Evolutionary conservation across 192 early-diverging fungal species (phyloP).

Genomic region (Rhizophlyctis rosea): DNA sequence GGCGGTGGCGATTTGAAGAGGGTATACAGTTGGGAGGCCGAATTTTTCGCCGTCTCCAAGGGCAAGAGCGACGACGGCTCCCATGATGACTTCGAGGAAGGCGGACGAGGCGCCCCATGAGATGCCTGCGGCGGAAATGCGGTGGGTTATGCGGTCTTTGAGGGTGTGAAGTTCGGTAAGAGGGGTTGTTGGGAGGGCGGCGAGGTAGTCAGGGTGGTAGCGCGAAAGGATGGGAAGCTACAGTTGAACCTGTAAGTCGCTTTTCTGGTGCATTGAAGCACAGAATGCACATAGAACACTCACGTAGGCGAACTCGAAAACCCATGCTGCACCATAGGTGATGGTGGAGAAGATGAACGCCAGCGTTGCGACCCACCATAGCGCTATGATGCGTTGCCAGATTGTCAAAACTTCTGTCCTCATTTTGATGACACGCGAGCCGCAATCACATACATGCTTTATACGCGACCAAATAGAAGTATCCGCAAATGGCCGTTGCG

Average conservation of each 20-base stretch:
- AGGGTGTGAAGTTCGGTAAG: not conserved
- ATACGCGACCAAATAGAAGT: not conserved
- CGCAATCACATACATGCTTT: not conserved
- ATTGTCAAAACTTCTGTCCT: not conserved
- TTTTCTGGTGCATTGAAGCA: not conserved
- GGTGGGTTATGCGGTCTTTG: constrained; percentile 18
- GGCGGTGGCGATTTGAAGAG: constrained; percentile 26
- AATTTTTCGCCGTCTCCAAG: not conserved
- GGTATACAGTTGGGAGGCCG: constrained; percentile 23
- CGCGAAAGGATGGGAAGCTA: constrained; percentile 10
- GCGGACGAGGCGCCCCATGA: constrained; percentile 15
- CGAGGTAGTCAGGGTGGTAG: constrained; percentile 23
- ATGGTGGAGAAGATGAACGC: constrained; percentile 17
- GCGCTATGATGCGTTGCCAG: not conserved
- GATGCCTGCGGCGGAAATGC: constrained; percentile 25
- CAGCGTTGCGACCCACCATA: not conserved
- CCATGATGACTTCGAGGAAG: constrained; percentile 18
- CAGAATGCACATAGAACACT: not conserved
- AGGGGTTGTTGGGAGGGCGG: not conserved
- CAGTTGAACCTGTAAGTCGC: not conserved
- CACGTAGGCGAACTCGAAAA: constrained; percentile 11
- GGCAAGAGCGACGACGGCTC: constrained; percentile 10
- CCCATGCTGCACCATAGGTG: constrained; percentile 19
- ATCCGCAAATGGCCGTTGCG: constrained; percentile 8
- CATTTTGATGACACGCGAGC: not conserved